Conservation (phyloP, 768 basidiomycete genomes). For the Tylopilus rubrobrunneus region DNA sequence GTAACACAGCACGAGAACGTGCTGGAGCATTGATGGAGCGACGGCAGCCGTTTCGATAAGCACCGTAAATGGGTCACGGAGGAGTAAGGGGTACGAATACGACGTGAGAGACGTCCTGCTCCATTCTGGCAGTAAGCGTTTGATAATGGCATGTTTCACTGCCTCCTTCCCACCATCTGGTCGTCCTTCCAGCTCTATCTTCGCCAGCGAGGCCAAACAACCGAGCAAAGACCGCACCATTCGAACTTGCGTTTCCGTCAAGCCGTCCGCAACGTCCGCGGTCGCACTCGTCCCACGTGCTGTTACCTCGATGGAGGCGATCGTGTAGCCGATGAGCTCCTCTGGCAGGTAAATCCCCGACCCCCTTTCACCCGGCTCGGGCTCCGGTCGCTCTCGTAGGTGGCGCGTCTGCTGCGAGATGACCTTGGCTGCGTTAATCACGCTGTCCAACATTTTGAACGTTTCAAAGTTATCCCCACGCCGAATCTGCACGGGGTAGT, state of each 20-base stretch:
- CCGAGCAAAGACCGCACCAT: conserved; percentile 76
- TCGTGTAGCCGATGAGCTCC: conserved; percentile 86
- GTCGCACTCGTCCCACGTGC: conserved; percentile 58
- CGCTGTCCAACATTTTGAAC: conserved; percentile 82
- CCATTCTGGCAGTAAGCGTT: conserved; percentile 89
- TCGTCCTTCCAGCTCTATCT: conserved; percentile 63
- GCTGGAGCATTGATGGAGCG: conserved; percentile 83
- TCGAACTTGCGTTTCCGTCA: conserved; percentile 68
- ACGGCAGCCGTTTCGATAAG: conserved; percentile 89
- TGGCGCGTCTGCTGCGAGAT: conserved; percentile 84
- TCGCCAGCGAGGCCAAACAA: conserved; percentile 62
- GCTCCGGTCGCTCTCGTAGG: conserved; percentile 71
- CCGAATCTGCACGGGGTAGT: conserved; percentile 55
- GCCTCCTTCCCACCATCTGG: conserved; percentile 74
- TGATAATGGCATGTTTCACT: conserved; percentile 82
- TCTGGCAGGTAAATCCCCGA: conserved; percentile 88
- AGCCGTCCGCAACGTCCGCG: conserved; percentile 55
- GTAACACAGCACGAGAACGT: conserved; percentile 85
- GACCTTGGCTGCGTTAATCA: conserved; percentile 73
- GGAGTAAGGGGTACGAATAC: conserved; percentile 79
- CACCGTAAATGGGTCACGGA: conserved; percentile 86
- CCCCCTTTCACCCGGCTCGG: conserved; percentile 70
- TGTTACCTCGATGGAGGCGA: conserved; percentile 75
- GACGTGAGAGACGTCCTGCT: conserved; percentile 80
- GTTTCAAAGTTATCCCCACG: conserved; percentile 53